These are phyloP conservation scores for Nigrograna mackinnonii DNA, from an alignment of 2,329 filamentous ascomycete genomes.

Conservation along the genomic window DNA sequence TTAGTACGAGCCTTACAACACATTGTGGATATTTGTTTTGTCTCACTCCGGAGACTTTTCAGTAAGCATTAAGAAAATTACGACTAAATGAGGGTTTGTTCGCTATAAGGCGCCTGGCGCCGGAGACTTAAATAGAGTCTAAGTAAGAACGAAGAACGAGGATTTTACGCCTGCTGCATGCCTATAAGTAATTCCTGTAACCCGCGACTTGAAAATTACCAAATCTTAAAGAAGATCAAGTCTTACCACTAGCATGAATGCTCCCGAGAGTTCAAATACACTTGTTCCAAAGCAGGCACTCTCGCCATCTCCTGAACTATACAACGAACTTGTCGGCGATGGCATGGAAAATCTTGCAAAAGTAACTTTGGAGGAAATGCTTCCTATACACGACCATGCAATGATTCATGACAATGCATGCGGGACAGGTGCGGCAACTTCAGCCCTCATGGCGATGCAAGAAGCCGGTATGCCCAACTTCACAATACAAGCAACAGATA, in stretches of 20 bases:
- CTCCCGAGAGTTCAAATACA: constrained; percentile 4
- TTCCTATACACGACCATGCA: constrained; percentile 2
- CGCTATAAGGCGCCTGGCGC: no score
- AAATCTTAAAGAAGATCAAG: background rate
- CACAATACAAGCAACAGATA: constrained; percentile 6
- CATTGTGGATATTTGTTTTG: no score
- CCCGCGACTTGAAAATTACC: background rate
- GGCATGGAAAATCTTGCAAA: constrained; percentile 13
- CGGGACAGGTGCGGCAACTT: constrained; percentile 13
- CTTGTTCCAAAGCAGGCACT: constrained; percentile 12
- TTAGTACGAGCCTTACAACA: no score
- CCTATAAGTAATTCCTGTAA: no score
- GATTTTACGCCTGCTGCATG: no score
- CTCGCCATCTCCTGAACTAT: constrained; percentile 8
- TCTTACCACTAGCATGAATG: constrained; percentile 12
- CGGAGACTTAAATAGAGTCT: no score
- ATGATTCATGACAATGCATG: constrained; percentile 12
- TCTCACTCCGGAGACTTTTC: no score
- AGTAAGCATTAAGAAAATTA: no score
- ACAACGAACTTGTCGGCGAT: constrained; percentile 13
- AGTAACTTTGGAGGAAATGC: constrained; percentile 4
- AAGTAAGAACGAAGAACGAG: no score
- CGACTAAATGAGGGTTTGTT: no score
- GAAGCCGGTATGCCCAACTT: background rate
- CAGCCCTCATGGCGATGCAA: constrained; percentile 3